These are phyloP conservation scores for Sugiyamaella japonica DNA, from an alignment of 1,139 yeast species.

Conservation along the genomic window DNA sequence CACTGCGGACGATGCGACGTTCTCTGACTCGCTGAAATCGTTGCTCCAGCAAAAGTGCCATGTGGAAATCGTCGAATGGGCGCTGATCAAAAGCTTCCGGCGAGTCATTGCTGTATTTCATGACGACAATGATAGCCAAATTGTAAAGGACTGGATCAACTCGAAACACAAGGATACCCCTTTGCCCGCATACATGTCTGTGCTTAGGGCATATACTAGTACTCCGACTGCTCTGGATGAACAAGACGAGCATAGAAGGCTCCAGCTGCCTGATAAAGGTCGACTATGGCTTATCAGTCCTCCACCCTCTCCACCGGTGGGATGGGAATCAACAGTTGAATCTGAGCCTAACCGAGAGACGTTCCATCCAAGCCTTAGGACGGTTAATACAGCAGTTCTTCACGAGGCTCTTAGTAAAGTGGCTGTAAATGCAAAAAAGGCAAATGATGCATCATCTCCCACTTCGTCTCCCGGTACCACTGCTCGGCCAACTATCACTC, in stretches of 20 bases:
- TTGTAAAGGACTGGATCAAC: constrained; percentile 29
- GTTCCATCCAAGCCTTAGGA: constrained; percentile 26
- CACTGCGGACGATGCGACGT: constrained; percentile 4
- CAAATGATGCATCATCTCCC: neutral
- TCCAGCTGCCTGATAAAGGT: constrained; percentile 45
- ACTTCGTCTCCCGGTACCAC: constrained; percentile 1
- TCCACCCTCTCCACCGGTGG: constrained; percentile 48
- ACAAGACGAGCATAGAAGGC: constrained; percentile 25
- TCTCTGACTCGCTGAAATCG: neutral
- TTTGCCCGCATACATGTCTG: constrained; percentile 8
- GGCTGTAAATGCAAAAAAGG: neutral
- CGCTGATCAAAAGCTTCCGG: constrained; percentile 40
- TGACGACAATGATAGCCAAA: constrained; percentile 32
- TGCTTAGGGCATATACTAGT: constrained; percentile 13
- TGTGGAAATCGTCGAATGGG: constrained; percentile 37
- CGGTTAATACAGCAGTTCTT: constrained; percentile 2
- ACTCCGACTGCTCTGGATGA: constrained; percentile 5
- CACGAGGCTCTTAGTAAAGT: constrained; percentile 12
- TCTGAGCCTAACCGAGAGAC: constrained; percentile 42
- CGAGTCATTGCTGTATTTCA: constrained; percentile 42
- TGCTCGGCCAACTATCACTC: constrained; percentile 21
- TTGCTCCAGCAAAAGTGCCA: constrained; percentile 4
- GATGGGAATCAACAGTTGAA: constrained; percentile 43
- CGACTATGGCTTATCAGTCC: constrained; percentile 46
- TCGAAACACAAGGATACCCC: constrained; percentile 1